Evolutionary conservation across 23 red algal species (phyloP).

Genomic region (Cyanidium caldarium): DNA sequence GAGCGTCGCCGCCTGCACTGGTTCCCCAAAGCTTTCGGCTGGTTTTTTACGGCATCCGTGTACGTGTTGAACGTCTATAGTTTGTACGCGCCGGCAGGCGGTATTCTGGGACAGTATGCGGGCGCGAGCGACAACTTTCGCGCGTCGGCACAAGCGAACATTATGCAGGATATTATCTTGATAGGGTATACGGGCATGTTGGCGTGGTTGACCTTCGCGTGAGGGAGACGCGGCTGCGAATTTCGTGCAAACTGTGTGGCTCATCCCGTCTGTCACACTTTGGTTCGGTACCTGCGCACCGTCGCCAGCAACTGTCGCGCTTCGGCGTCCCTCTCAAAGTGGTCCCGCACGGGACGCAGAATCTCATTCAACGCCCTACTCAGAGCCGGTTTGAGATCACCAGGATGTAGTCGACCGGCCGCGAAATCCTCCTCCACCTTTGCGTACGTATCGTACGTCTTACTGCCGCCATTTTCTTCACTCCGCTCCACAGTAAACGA

Average conservation of each 20-base stretch:
- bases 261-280: neutral
- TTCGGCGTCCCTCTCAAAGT: constrained; percentile 59
- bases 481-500: constrained; percentile 21
- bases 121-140: neutral
- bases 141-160: neutral
- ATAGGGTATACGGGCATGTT: neutral
- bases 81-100: neutral
- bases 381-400: constrained; percentile 84
- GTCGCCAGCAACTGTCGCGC: constrained; percentile 48
- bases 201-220: neutral
- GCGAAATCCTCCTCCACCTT: constrained; percentile 42
- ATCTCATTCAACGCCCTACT: constrained; percentile 55
- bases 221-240: neutral
- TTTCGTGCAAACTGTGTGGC: no score
- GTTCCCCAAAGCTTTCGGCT: neutral
- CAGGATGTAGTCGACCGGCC: constrained; percentile 62
- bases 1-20: neutral
- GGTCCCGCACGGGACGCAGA: constrained; percentile 83
- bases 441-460: constrained; percentile 21
- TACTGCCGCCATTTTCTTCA: constrained; percentile 64
- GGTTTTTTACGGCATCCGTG: constrained; percentile 1
- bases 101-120: neutral
- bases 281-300: constrained; percentile 47
- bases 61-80: neutral
- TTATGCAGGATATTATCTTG: neutral